phyloP scores from a whole-genome alignment of 140 eudicot species.

The Stevia rebaudiana region DNA sequence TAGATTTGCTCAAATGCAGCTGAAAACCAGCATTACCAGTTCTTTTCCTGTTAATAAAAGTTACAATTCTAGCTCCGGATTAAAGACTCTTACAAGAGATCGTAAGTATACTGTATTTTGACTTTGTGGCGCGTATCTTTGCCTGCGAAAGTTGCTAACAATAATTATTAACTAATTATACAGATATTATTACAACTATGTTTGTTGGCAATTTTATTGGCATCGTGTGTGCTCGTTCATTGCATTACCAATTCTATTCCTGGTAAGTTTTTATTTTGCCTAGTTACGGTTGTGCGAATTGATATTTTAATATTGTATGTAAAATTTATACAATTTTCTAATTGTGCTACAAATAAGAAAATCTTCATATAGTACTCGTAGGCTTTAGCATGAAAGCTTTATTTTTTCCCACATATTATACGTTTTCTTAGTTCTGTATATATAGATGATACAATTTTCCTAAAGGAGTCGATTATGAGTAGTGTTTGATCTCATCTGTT shows the following conservation, averaged over 20 bases:
- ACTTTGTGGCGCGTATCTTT: not conserved
- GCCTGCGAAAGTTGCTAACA: not conserved
- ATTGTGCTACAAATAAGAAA: not conserved
- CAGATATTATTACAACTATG: constrained; percentile 72
- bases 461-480: not conserved
- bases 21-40: constrained; percentile 33
- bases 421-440: not conserved
- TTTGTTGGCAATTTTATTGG: constrained; percentile 94
- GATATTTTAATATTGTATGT: too few relatives aligned
- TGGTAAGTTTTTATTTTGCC: constrained; percentile 38
- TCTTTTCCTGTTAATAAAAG: constrained; percentile 28
- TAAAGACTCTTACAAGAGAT: constrained; percentile 42
- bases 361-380: not conserved
- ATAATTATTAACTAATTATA: not conserved
- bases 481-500: not conserved
- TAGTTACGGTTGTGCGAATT: not conserved
- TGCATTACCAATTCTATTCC: constrained; percentile 92
- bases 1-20: constrained; percentile 35
- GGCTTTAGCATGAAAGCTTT: not conserved
- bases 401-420: not conserved
- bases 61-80: constrained; percentile 20
- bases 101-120: constrained; percentile 37
- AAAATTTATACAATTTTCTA: not conserved
- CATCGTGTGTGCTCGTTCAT: constrained; percentile 82
- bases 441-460: not conserved